These are phyloP conservation scores for Calonectria henricotiae DNA, from an alignment of 2,329 filamentous ascomycete species.

Conservation along the genomic window DNA sequence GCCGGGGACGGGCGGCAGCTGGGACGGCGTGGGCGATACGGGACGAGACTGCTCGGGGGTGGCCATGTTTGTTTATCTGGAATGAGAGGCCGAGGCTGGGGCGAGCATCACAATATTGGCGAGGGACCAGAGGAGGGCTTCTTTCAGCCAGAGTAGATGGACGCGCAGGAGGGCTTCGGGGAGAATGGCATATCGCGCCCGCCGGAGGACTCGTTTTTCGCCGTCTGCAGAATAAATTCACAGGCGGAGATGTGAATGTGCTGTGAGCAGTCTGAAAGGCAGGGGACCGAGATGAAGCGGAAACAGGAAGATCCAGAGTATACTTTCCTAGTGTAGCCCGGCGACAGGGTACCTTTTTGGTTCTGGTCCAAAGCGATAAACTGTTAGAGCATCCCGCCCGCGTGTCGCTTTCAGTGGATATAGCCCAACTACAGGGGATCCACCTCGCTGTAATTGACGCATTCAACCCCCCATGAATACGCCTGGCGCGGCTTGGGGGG, in stretches of 20 bases:
- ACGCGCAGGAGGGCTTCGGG: constrained; percentile 11
- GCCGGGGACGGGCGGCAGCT: constrained; percentile 73
- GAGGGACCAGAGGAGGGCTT: constrained; percentile 31
- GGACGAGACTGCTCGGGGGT: constrained; percentile 57
- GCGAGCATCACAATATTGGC: constrained; percentile 39
- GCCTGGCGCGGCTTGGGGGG: constrained; percentile 45
- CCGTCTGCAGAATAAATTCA: not conserved
- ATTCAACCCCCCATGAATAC: constrained; percentile 30
- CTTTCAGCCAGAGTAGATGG: constrained; percentile 25
- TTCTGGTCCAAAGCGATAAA: constrained; percentile 35
- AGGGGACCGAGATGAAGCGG: constrained; percentile 17
- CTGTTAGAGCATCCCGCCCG: constrained; percentile 46
- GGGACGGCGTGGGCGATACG: constrained; percentile 69
- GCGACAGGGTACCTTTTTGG: constrained; percentile 23
- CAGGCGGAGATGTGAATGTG: constrained; percentile 9
- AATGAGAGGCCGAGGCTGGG: constrained; percentile 37
- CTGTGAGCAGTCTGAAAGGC: constrained; percentile 7
- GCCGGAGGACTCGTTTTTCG: not conserved
- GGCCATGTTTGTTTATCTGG: constrained; percentile 54
- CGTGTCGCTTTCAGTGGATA: constrained; percentile 26
- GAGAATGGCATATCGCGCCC: constrained; percentile 38
- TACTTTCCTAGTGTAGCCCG: constrained; percentile 21
- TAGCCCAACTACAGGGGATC: constrained; percentile 25
- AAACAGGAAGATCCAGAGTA: constrained; percentile 33
- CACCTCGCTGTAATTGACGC: constrained; percentile 45